Evolutionary conservation across 495 filamentous ascomycete genomes (phyloP).

Genomic region (Penicillium argentinense): DNA sequence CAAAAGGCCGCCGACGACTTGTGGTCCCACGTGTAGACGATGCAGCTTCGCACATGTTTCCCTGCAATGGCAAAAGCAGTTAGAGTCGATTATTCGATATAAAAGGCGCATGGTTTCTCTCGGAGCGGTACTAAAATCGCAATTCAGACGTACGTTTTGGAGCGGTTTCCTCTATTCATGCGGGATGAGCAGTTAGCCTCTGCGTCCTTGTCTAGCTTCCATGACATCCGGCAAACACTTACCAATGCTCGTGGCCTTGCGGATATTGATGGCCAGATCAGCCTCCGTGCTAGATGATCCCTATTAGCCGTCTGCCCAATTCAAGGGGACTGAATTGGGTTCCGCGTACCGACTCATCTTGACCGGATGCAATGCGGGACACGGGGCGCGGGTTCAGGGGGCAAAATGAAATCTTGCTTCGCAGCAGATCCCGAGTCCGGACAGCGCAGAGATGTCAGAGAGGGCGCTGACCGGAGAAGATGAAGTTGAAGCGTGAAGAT

Average conservation of each 20-base stretch:
- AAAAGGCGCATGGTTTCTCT: background rate
- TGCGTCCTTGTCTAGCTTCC: too few species aligned
- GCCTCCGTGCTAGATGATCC: slow-evolving; percentile 70
- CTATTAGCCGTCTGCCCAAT: slow-evolving; percentile 18
- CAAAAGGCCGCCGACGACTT: slow-evolving; percentile 96
- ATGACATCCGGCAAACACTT: slow-evolving; percentile 29
- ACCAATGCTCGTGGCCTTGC: slow-evolving; percentile 91
- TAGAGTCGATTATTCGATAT: slow-evolving; percentile 7
- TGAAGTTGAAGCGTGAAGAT: slow-evolving; percentile 8
- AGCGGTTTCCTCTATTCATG: slow-evolving; percentile 77
- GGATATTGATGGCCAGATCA: slow-evolving; percentile 92
- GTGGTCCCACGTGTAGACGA: slow-evolving; percentile 99
- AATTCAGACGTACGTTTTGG: slow-evolving; percentile 84
- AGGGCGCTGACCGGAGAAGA: slow-evolving; percentile 18
- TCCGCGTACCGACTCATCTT: slow-evolving; percentile 49
- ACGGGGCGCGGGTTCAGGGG: slow-evolving; percentile 23
- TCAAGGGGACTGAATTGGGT: background rate
- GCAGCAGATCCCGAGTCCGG: slow-evolving; percentile 24
- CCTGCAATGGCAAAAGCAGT: slow-evolving; percentile 38
- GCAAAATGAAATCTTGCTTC: slow-evolving; percentile 19
- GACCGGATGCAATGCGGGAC: slow-evolving; percentile 18
- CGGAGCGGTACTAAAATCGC: too few species aligned
- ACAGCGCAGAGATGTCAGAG: slow-evolving; percentile 17
- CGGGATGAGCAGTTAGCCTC: background rate
- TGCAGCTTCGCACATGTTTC: slow-evolving; percentile 97